Conservation (phyloP, 371 early-diverging fungal species). For the Cokeromyces recurvatus region DNA sequence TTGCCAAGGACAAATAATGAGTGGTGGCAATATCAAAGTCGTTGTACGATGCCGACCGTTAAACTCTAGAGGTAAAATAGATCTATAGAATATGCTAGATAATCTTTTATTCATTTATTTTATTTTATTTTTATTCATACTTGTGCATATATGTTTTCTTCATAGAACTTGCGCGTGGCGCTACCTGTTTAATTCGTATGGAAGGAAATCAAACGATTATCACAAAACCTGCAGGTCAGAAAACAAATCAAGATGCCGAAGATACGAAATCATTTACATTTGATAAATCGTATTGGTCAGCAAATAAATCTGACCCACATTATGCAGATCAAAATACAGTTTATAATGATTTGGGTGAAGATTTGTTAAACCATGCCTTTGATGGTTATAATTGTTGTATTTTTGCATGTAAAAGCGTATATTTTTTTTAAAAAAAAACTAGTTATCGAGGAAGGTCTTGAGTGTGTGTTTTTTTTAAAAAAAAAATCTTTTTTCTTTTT, state of each 20-base stretch:
- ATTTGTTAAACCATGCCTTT: slow-evolving; percentile 84
- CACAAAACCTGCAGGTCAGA: slow-evolving; percentile 39
- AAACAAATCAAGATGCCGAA: slow-evolving; percentile 39
- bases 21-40: slow-evolving; percentile 68
- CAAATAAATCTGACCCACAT: slow-evolving; percentile 54
- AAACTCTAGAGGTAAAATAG: slow-evolving; percentile 60
- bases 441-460: not conserved
- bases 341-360: slow-evolving; percentile 72
- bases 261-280: slow-evolving; percentile 71
- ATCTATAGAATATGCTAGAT: too few species aligned
- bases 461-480: too few species aligned
- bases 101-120: too few species aligned
- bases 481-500: too few species aligned
- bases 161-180: slow-evolving; percentile 59
- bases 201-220: slow-evolving; percentile 68
- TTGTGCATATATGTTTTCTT: too few species aligned
- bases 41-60: slow-evolving; percentile 78
- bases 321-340: slow-evolving; percentile 76
- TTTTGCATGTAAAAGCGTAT: slow-evolving; percentile 78
- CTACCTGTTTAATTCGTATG: slow-evolving; percentile 63
- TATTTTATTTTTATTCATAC: too few species aligned
- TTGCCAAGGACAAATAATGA: too few species aligned
- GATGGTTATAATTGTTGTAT: slow-evolving; percentile 87
- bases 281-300: slow-evolving; percentile 86
- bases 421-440: not conserved